phyloP scores from a whole-genome alignment of 352 stramenopile species.

The Pythium pectinolyticum region DNA sequence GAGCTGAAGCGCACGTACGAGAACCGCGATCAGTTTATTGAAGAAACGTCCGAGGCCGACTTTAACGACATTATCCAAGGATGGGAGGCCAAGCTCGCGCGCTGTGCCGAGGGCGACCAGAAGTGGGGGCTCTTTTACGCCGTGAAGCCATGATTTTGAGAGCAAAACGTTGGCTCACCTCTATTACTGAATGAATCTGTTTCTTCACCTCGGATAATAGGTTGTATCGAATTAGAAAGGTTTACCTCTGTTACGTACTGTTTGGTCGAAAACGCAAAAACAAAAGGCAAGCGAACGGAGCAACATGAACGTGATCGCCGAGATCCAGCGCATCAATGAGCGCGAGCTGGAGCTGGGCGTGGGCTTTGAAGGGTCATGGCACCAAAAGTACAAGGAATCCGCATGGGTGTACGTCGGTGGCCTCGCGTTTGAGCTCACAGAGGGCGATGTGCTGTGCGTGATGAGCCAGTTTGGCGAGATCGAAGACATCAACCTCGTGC shows the following conservation, averaged over 20 bases:
- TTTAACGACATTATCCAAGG: slow-evolving; percentile 40
- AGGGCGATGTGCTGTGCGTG: slow-evolving; percentile 95
- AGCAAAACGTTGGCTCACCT: slow-evolving; percentile 14
- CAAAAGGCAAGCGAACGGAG: neutral
- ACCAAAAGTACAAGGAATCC: slow-evolving; percentile 90
- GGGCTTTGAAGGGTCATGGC: slow-evolving; percentile 67
- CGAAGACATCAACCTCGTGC: slow-evolving; percentile 97
- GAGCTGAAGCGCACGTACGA: slow-evolving; percentile 33
- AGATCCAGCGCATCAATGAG: slow-evolving; percentile 85
- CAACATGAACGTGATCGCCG: slow-evolving; percentile 81
- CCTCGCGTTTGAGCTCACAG: slow-evolving; percentile 91
- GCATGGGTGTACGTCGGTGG: slow-evolving; percentile 97
- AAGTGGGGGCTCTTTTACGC: slow-evolving; percentile 45
- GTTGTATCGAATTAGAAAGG: neutral
- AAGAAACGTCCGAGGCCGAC: slow-evolving; percentile 36
- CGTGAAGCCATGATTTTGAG: slow-evolving; percentile 27
- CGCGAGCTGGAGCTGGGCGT: slow-evolving; percentile 76
- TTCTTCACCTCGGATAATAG: neutral
- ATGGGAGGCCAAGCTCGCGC: slow-evolving; percentile 40
- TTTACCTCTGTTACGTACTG: slow-evolving; percentile 15
- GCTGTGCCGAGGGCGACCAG: slow-evolving; percentile 44
- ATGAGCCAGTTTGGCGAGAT: slow-evolving; percentile 85
- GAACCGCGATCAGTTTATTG: slow-evolving; percentile 36
- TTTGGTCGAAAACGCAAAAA: too few relatives aligned
- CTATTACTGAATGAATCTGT: neutral